Evolutionary conservation across 1,284 basidiomycete genomes (phyloP), one percentile per base, ranked within the genome.

Genomic region (Moniliella sp.): DNA sequence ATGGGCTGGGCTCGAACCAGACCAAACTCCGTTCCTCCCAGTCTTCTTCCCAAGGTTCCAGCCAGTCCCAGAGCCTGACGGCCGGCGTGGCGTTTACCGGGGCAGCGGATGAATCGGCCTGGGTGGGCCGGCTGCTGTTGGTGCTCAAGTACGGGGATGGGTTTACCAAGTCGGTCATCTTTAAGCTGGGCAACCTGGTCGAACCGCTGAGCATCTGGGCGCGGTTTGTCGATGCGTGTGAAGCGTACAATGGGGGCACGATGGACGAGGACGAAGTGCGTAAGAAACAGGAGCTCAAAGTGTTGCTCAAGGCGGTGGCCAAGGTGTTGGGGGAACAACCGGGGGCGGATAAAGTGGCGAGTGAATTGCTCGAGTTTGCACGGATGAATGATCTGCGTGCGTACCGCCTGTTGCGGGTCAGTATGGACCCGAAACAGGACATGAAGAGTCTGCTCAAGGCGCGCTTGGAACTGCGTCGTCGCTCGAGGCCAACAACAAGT

Each of bases 301-400:
- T 33, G 2, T 31, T 32, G 1, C 41, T 54, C 34, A 37, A 41
- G n/a, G 35, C 35, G 15, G 39, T 37, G 13, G 47, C 48, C 26
- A 38, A 32, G 14, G 21, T 34, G 5, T 37, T 36, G 16, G 37
- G 38, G 9, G 28, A 19, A 1, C 28, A 36, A 15, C 35, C 42
- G 9, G 36, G 38, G 16, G 83, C 71, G 1, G 67, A 71, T 25
- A 79, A 79, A 52, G 76, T 74, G 0, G 63, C 66, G 2, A 77
- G 78, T 35, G 84, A 93, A 50, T 63, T 99, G 14, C 66, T 73
- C 13, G 61, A 71, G 0, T 93, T 97, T 47, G 84, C 84, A 1
- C 76, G 77, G 39, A 63, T 75, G 23, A 93, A 93, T 58, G 83
- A 93, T 48, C 68, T 69, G 13, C 69, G 81, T 30, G 64, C 88